Percentiles rank a stretch among this genome's conserved stretches.
Conservation (phyloP, 2,329 filamentous ascomycete genomes). For the Fusarium kyushuense region DNA sequence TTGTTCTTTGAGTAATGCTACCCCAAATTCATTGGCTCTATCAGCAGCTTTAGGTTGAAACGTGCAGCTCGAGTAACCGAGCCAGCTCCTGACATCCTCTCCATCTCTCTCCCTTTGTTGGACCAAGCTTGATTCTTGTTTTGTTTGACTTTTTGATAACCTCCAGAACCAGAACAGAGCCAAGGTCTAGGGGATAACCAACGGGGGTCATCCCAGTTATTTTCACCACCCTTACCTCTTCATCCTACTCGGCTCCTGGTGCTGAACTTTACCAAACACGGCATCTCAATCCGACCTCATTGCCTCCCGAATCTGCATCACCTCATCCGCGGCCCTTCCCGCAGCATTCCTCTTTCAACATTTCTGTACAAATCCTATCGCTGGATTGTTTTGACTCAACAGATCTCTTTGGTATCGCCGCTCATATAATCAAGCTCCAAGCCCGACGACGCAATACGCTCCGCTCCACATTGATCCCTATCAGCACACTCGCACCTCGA, state of each 20-base stretch:
- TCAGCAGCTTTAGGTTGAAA: slow-evolving; percentile 31
- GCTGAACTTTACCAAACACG: slow-evolving; percentile 36
- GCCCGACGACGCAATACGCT: slow-evolving; percentile 9
- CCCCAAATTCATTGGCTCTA: slow-evolving; percentile 23
- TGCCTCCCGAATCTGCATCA: slow-evolving; percentile 43
- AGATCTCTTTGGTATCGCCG: slow-evolving; percentile 7
- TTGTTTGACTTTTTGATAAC: slow-evolving; percentile 39
- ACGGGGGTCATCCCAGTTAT: slow-evolving; percentile 46
- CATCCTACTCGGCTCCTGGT: slow-evolving; percentile 21
- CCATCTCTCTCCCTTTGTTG: slow-evolving; percentile 26
- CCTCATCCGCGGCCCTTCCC: slow-evolving; percentile 46
- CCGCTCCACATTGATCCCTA: slow-evolving; percentile 11
- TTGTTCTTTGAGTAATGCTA: slow-evolving; percentile 7
- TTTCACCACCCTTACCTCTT: slow-evolving; percentile 33
- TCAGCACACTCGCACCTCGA: slow-evolving; percentile 4
- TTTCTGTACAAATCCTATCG: slow-evolving; percentile 27
- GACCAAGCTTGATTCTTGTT: slow-evolving; percentile 29
- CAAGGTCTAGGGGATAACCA: slow-evolving; percentile 31
- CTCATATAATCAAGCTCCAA: not conserved
- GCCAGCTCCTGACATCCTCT: slow-evolving; percentile 12
- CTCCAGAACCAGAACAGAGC: slow-evolving; percentile 15
- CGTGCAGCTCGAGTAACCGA: slow-evolving; percentile 27
- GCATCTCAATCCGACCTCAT: slow-evolving; percentile 39
- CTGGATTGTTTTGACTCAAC: slow-evolving; percentile 20
- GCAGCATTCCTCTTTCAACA: slow-evolving; percentile 38